Base-by-base conservation (phyloP, 106 monocot species). In the Amphibolis antarctica region DNA sequence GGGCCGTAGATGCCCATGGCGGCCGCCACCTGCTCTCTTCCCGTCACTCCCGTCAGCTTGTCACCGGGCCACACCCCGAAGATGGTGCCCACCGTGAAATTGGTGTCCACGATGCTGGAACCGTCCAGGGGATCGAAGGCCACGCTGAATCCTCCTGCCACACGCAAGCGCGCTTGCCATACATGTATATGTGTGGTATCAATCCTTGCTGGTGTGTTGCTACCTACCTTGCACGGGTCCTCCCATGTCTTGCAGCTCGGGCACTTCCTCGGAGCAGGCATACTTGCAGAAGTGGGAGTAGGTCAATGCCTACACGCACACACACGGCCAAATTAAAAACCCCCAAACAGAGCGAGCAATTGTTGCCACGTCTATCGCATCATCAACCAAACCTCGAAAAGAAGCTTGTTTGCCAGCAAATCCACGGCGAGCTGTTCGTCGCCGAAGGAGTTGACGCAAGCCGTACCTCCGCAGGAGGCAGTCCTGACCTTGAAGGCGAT, bases 1-100 rank as follows among this genome's bases (percentile, higher is more conserved):
- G 94, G 94, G 56, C 94, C 89, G 22, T 86, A 94, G 49, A 94
- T 94, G 42, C 94, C 94, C 94, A 94, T 94, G 14, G 83, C 94
- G 4, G 94, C 94, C 14, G 94, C 94, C 10, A 80, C 94, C 47
- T 94, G 94, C 22, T 94, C 94, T 9, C 73, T 55, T 28, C 84
- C 84, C 0, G 77, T 89, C 20, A 94, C 76, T 1, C 89, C 86
- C 0, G 89, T 89, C 20, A 94, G 77, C 62, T 86, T 86, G 28
- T 84, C 86, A 13, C 94, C 89, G 3, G 94, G 94, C 89, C 89
- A 94, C 21, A 94, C 84, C 15, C 94, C 94, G 62, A 94, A 94
- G 67, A 94, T 94, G 28, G 94, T 94, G 48, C 94, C 94, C 11
- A 94, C 89, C 0, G 94, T 94, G 79, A 94, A 94, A 69, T 94